Conservation (phyloP, 768 basidiomycete species). For the Clitopilus passeckerianus region DNA sequence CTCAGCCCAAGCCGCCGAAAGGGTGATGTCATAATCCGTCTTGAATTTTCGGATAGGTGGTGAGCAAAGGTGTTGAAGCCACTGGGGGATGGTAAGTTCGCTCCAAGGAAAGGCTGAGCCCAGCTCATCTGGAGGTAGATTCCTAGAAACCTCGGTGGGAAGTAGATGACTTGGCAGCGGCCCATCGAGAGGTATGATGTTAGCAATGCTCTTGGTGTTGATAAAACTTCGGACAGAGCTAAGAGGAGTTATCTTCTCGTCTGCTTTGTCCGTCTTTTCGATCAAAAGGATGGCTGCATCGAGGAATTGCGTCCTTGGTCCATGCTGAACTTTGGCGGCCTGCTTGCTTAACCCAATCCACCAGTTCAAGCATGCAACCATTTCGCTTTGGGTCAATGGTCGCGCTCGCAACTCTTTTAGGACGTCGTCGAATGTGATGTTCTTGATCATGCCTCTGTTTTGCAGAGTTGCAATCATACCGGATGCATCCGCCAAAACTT, state of each 20-base stretch:
- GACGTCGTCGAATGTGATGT: slow-evolving; percentile 80
- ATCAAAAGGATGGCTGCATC: slow-evolving; percentile 62
- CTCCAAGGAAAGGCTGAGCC: slow-evolving; percentile 63
- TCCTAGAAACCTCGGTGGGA: slow-evolving; percentile 58
- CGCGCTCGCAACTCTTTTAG: slow-evolving; percentile 67
- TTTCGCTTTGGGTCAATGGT: slow-evolving; percentile 68
- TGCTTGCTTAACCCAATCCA: slow-evolving; percentile 51
- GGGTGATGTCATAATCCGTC: slow-evolving; percentile 54
- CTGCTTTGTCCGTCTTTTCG: slow-evolving; percentile 22
- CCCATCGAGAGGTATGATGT: slow-evolving; percentile 62
- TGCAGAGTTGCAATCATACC: slow-evolving; percentile 59
- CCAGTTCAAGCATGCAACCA: slow-evolving; percentile 85
- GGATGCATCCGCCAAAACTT: slow-evolving; percentile 50
- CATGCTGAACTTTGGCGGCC: slow-evolving; percentile 30
- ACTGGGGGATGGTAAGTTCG: slow-evolving; percentile 72
- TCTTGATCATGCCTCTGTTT: slow-evolving; percentile 57
- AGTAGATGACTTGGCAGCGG: slow-evolving; percentile 74
- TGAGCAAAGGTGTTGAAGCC: slow-evolving; percentile 64
- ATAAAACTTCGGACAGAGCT: slow-evolving; percentile 68
- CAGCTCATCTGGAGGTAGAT: slow-evolving; percentile 49
- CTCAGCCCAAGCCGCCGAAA: slow-evolving; percentile 75
- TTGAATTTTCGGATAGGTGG: slow-evolving; percentile 34
- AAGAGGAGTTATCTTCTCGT: slow-evolving; percentile 62
- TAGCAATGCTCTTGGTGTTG: slow-evolving; percentile 51
- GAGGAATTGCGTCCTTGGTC: slow-evolving; percentile 56